Evolutionary conservation across 495 filamentous ascomycete species (phyloP).

Genomic region (Podospora sp.): DNA sequence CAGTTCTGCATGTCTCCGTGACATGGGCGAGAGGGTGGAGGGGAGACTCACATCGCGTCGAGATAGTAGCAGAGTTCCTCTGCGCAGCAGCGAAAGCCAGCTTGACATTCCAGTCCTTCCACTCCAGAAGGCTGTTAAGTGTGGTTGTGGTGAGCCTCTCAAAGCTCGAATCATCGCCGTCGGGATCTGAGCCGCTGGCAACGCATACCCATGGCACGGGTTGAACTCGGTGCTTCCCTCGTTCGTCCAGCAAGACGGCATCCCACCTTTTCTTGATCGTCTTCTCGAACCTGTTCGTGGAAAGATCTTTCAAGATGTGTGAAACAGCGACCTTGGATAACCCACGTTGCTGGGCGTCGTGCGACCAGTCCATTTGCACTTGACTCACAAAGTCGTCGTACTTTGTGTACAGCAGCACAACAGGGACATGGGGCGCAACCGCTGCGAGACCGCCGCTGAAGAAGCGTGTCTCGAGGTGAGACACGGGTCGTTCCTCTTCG

Average conservation of each 20-base stretch:
- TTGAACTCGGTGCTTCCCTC: conserved; percentile 1
- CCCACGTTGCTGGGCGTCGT: conserved; percentile 24
- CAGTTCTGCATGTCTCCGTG: not conserved
- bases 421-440: conserved; percentile 25
- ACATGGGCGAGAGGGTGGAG: not conserved
- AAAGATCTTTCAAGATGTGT: conserved; percentile 31
- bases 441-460: conserved; percentile 16
- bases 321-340: conserved; percentile 33
- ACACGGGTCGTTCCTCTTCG: conserved; percentile 25
- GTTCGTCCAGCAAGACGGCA: conserved; percentile 6
- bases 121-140: conserved; percentile 25
- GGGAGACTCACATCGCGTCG: conserved; percentile 28
- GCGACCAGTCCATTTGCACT: conserved; percentile 32
- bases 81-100: conserved; percentile 34
- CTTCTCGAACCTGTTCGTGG: conserved; percentile 29
- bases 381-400: conserved; percentile 35
- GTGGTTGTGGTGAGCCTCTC: conserved; percentile 25
- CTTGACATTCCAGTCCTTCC: conserved; percentile 25
- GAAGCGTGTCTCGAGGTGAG: conserved; percentile 27
- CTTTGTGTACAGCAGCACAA: conserved; percentile 33
- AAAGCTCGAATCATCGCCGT: conserved; percentile 26
- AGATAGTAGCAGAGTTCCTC: conserved; percentile 28
- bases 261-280: conserved; percentile 30
- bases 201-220: conserved; percentile 27
- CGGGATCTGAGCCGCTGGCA: conserved; percentile 18